A percentile compares a stretch with the other conserved stretches of the same genome.
phyloP scores from a whole-genome alignment of 345 rosid species.

The Dipteronia sinensis region DNA sequence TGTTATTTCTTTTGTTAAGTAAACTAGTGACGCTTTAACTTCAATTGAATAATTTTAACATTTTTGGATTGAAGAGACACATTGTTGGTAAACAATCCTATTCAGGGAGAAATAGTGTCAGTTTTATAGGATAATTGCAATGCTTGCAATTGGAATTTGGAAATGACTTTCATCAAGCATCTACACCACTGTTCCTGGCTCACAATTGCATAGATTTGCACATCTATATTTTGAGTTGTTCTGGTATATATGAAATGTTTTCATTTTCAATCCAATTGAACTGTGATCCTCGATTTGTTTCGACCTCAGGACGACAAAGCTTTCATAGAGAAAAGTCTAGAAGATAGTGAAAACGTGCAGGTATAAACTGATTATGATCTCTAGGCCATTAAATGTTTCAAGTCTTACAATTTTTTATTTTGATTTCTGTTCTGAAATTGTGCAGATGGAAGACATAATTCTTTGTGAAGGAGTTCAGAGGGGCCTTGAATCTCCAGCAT shows the following conservation, averaged over 20 bases:
- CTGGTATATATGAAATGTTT: not conserved
- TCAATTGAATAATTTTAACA: not conserved
- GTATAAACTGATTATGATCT: constrained; percentile 29
- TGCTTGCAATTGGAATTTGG: not conserved
- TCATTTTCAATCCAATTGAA: not conserved
- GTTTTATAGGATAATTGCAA: not conserved
- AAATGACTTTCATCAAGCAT: too few relatives aligned
- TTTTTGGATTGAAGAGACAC: not conserved
- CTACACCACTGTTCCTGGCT: not conserved
- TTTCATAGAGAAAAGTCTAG: constrained; percentile 63
- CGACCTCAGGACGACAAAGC: constrained; percentile 63
- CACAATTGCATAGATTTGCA: not conserved
- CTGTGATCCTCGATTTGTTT: not conserved
- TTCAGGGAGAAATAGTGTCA: not conserved
- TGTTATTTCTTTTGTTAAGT: not conserved
- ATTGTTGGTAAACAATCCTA: too few relatives aligned
- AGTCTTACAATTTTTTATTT: not conserved
- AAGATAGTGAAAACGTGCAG: constrained; percentile 82
- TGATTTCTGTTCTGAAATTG: not conserved
- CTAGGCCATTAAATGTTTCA: not conserved
- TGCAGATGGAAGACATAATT: constrained; percentile 71
- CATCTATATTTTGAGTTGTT: not conserved
- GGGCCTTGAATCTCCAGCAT: constrained; percentile 76
- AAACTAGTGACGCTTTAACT: not conserved
- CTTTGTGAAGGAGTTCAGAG: constrained; percentile 82